Conservation (phyloP, 75 land plant genomes). For the Pinus tabuliformis region DNA sequence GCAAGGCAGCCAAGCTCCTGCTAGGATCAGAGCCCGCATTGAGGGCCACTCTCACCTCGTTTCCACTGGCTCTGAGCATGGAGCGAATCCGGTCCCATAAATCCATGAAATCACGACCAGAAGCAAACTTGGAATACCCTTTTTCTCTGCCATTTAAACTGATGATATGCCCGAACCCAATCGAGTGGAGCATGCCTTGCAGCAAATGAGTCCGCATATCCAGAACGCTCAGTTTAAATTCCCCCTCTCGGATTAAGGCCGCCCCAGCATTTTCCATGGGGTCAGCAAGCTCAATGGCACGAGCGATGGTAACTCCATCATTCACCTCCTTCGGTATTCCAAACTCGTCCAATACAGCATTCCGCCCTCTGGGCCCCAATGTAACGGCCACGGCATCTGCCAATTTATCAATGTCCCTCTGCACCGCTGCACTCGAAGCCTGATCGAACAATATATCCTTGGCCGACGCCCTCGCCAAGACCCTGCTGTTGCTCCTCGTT, state of each 20-base stretch:
- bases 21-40: too few relatives aligned
- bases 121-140: too few relatives aligned
- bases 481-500: constrained; percentile 1
- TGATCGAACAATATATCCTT: constrained; percentile 91
- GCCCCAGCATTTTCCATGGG: constrained; percentile 95
- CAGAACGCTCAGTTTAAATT: too few relatives aligned
- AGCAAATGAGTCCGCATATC: too few relatives aligned
- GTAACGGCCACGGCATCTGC: constrained; percentile 89
- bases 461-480: constrained; percentile 62
- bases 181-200: too few relatives aligned
- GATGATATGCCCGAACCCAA: too few relatives aligned
- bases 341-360: constrained; percentile 83
- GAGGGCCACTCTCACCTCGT: too few relatives aligned
- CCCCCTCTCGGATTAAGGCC: constrained; percentile 84
- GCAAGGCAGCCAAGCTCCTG: too few relatives aligned
- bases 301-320: constrained; percentile 91
- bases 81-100: too few relatives aligned
- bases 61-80: too few relatives aligned
- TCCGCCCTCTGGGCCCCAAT: constrained; percentile 85
- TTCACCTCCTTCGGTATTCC: constrained; percentile 82
- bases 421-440: constrained; percentile 70
- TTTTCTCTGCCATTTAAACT: too few relatives aligned
- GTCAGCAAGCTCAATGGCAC: constrained; percentile 81
- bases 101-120: too few relatives aligned
- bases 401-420: constrained; percentile 86